Base-by-base conservation (phyloP, 208 protist genomes). In the Spongospora subterranea region DNA sequence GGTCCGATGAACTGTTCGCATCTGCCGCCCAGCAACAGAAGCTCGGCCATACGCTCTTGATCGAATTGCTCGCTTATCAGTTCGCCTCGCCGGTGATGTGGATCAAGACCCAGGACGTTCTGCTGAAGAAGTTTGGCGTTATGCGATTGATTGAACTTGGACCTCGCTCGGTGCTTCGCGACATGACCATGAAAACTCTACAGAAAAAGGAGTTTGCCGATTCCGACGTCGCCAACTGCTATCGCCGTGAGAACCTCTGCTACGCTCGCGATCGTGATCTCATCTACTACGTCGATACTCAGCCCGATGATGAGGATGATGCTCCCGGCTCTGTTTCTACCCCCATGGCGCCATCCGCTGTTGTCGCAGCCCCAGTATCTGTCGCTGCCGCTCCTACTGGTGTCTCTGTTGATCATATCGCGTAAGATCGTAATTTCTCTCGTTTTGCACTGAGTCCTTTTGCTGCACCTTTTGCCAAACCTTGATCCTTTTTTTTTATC, bases 61-160 rank as follows among this genome's bases (percentile, higher is more conserved):
- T 96, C 24, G 95, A 96, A 91, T 91, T 96, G 13, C 93, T 96
- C 20, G 93, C 95, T 0, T 96, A 96, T 89, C 95, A 96, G 90
- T 96, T 96, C 93, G 95, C 95, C n/a, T 95, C 93, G n/a, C 95
- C 95, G 71, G 95, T 96, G 32, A 93, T 92, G 39, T 96, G 95
- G 95, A 96, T 96, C 88, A 90, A 95, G 82, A 96, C 95, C 0
- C 95, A 96, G 92, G 50, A 29, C 24, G 13, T 29, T 6, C 50
- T 60, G 50, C 24, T 29, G 13, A 60, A 6, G 24, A 60, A 6
- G 50, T 60, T 6, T 24, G 13, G 50, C 6, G 92, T 93, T 29
- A 77, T 94, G 89, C 93, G 95, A 13, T 54, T 96, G 11, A 92
- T 96, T n/a, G 95, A 96, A 77, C 91, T 96, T 32, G 95, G 95